Percentiles rank a stretch among this genome's conserved stretches.
Conservation (phyloP, 192 early-diverging fungal genomes). For the Jimgerdemannia lactiflua region DNA sequence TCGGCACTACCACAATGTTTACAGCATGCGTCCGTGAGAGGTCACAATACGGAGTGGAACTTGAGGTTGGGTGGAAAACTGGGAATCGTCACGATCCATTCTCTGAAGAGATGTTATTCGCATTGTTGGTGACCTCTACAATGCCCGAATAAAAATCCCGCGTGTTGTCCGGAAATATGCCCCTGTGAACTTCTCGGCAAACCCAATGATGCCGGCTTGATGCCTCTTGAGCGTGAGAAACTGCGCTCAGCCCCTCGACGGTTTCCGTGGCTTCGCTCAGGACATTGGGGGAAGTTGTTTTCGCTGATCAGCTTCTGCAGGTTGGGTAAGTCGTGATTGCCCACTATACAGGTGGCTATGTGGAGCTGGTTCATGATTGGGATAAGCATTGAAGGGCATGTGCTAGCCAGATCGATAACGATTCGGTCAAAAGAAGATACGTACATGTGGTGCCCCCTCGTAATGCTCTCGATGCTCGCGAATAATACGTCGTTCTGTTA, state of each 20-base stretch:
- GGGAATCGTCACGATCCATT: slow-evolving; percentile 68
- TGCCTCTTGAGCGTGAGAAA: slow-evolving; percentile 41
- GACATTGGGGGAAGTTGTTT: slow-evolving; percentile 71
- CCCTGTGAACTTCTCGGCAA: slow-evolving; percentile 52
- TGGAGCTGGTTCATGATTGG: slow-evolving; percentile 55
- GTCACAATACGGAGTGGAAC: slow-evolving; percentile 55
- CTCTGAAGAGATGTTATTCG: slow-evolving; percentile 20
- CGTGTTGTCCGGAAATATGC: too few species aligned
- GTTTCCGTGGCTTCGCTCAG: slow-evolving; percentile 34
- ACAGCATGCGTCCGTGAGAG: slow-evolving; percentile 38
- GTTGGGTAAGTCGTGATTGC: slow-evolving; percentile 71
- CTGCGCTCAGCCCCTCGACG: slow-evolving; percentile 26
- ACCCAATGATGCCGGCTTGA: slow-evolving; percentile 65
- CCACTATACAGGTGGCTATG: slow-evolving; percentile 55
- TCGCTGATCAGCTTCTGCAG: slow-evolving; percentile 40
- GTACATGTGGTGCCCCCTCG: slow-evolving; percentile 62
- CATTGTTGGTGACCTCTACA: too few species aligned
- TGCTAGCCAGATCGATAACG: too few species aligned
- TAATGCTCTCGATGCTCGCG: slow-evolving; percentile 63
- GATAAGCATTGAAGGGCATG: too few species aligned
- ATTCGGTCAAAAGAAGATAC: not conserved
- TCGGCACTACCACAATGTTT: slow-evolving; percentile 66
- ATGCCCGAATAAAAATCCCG: too few species aligned
- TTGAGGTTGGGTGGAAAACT: slow-evolving; percentile 52
- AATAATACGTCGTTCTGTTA: slow-evolving; percentile 67